A percentile compares a stretch with the other conserved stretches of the same genome.
Evolutionary conservation across 2,329 filamentous ascomycete species (phyloP).

Genomic region (Fusarium sp.): DNA sequence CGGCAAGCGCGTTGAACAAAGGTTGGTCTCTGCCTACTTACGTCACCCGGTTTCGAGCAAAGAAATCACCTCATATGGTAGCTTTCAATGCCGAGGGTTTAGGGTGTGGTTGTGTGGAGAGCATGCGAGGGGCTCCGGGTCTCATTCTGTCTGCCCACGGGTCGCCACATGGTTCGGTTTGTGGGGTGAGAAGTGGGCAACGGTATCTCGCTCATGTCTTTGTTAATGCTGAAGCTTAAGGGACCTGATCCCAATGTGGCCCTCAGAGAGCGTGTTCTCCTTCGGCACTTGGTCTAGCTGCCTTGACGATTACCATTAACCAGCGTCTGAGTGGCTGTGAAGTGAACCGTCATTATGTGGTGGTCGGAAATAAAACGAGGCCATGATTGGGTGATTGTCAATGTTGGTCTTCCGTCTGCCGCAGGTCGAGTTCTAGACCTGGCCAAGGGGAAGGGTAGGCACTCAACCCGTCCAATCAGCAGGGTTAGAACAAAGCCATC

Average conservation of each 20-base stretch:
- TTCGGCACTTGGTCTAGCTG: too few species aligned
- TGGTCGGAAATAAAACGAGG: neutral
- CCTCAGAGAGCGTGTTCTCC: too few species aligned
- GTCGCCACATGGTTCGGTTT: neutral
- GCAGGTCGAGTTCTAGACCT: neutral
- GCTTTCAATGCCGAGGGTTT: neutral
- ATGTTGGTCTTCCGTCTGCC: neutral
- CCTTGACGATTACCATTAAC: too few species aligned
- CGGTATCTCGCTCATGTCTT: neutral
- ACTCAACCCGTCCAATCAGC: neutral
- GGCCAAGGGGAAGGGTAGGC: neutral
- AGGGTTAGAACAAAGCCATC: neutral
- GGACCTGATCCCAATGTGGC: too few species aligned
- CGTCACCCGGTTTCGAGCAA: neutral
- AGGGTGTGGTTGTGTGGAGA: neutral
- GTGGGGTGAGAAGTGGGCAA: neutral
- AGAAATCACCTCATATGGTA: neutral
- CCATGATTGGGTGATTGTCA: neutral
- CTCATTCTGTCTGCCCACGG: neutral
- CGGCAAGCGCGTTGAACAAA: neutral
- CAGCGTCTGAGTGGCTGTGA: too few species aligned
- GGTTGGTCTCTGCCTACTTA: too few species aligned
- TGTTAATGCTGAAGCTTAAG: neutral
- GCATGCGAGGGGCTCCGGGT: neutral
- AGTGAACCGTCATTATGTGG: neutral